Evolutionary conservation across 1,139 yeast genomes (phyloP).

Genomic region (Saccharomyces hybrid): DNA sequence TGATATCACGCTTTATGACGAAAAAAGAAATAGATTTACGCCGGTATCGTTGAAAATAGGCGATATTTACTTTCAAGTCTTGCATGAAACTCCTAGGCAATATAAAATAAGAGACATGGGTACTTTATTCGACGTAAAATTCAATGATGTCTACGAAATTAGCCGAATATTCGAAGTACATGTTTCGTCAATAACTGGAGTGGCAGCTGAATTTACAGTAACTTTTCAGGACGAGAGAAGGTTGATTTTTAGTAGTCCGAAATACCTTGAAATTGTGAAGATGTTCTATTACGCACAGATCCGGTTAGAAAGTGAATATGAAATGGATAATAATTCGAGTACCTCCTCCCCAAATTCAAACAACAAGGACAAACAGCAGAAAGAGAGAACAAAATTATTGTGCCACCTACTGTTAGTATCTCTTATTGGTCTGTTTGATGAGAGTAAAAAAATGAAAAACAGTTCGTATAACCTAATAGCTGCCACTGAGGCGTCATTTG

Average conservation of each 20-base stretch:
- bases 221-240: conserved; percentile 39
- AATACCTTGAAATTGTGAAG: conserved; percentile 60
- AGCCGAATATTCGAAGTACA: conserved; percentile 47
- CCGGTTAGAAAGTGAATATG: conserved; percentile 40
- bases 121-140: conserved; percentile 29
- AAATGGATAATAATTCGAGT: conserved; percentile 17
- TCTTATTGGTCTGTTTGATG: conserved; percentile 59
- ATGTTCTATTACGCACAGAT: conserved; percentile 54
- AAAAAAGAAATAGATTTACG: conserved; percentile 34
- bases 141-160: conserved; percentile 47
- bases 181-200: conserved; percentile 44
- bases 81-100: conserved; percentile 35
- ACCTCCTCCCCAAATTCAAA: conserved; percentile 10
- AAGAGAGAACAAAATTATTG: conserved; percentile 24
- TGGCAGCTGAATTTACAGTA: conserved; percentile 52
- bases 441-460: conserved; percentile 50
- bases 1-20: conserved; percentile 38
- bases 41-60: conserved; percentile 66
- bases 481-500: conserved; percentile 52
- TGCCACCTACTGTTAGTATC: conserved; percentile 58
- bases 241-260: conserved; percentile 50
- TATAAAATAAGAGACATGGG: conserved; percentile 32
- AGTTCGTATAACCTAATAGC: conserved; percentile 61
- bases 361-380: conserved; percentile 1
- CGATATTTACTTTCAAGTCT: conserved; percentile 55